Percentiles rank a stretch among this genome's conserved stretches.
Conservation (phyloP, 495 filamentous ascomycete genomes). For the Penicillium ucsense region DNA sequence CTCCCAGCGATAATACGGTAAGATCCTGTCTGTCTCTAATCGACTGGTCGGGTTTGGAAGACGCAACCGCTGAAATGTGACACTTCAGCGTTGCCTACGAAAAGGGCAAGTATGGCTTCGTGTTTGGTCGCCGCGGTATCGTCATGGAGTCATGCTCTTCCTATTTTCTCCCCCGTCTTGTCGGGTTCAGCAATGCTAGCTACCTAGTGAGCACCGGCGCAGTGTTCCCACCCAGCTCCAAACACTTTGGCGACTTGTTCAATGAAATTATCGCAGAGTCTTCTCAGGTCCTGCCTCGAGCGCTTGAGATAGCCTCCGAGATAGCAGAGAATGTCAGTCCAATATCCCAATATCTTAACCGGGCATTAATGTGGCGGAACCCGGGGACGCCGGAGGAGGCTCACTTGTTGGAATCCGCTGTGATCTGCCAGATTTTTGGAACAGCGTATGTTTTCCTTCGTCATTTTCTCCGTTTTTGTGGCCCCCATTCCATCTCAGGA, state of each 20-base stretch:
- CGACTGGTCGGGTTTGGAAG: neutral
- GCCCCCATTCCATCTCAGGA: too few relatives aligned
- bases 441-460: constrained; percentile 18
- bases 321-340: constrained; percentile 48
- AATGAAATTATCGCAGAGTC: constrained; percentile 41
- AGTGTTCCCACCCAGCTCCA: constrained; percentile 21
- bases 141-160: constrained; percentile 54
- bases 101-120: constrained; percentile 51
- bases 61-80: neutral
- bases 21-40: neutral
- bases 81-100: constrained; percentile 37
- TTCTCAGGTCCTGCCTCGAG: constrained; percentile 43
- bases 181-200: constrained; percentile 47
- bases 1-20: constrained; percentile 48
- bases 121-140: constrained; percentile 53
- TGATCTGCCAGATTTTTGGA: constrained; percentile 47
- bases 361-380: constrained; percentile 50
- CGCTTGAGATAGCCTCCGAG: constrained; percentile 47
- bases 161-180: constrained; percentile 52
- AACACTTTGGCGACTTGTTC: constrained; percentile 42
- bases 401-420: constrained; percentile 48
- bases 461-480: too few relatives aligned
- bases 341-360: constrained; percentile 45
- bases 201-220: constrained; percentile 36
- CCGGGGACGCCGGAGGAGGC: constrained; percentile 44